Conservation (phyloP, 2,329 filamentous ascomycete species). For the Zymoseptoria pseudotritici region DNA sequence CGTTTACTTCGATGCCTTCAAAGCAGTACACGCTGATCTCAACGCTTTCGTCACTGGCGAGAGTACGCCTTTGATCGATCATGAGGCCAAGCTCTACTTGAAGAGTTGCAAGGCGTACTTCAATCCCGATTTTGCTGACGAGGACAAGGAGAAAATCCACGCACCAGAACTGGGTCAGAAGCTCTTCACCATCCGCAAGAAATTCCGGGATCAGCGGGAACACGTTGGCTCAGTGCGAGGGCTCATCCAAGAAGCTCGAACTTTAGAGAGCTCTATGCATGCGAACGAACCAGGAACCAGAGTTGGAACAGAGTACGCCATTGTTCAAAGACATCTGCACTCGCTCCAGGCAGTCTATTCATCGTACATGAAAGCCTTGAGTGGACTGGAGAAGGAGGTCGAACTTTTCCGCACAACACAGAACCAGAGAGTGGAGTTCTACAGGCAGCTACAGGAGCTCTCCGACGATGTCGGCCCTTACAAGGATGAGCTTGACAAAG, state of each 20-base stretch:
- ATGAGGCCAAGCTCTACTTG: conserved; percentile 54
- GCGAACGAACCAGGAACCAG: conserved; percentile 50
- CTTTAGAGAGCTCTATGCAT: conserved; percentile 52
- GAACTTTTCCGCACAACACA: conserved; percentile 69
- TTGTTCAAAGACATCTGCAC: conserved; percentile 58
- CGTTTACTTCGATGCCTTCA: conserved; percentile 72
- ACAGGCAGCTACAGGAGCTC: conserved; percentile 81
- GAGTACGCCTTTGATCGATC: conserved; percentile 63
- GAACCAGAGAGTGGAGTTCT: conserved; percentile 83
- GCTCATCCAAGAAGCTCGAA: conserved; percentile 62
- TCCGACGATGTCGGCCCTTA: conserved; percentile 78
- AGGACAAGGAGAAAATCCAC: conserved; percentile 51
- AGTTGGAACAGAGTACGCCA: conserved; percentile 54
- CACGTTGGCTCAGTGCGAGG: conserved; percentile 60
- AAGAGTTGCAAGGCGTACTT: conserved; percentile 20
- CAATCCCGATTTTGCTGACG: conserved; percentile 52
- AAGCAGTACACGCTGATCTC: conserved; percentile 70
- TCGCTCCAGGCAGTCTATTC: conserved; percentile 48
- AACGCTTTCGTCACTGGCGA: conserved; percentile 69
- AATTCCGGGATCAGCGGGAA: conserved; percentile 43
- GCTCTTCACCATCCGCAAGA: conserved; percentile 40
- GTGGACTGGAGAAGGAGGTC: conserved; percentile 58
- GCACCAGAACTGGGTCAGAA: conserved; percentile 57
- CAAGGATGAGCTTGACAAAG: conserved; percentile 54
- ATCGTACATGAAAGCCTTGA: conserved; percentile 46